Base-by-base conservation (phyloP, 2,329 filamentous ascomycete species). In the Fusarium sp. region DNA sequence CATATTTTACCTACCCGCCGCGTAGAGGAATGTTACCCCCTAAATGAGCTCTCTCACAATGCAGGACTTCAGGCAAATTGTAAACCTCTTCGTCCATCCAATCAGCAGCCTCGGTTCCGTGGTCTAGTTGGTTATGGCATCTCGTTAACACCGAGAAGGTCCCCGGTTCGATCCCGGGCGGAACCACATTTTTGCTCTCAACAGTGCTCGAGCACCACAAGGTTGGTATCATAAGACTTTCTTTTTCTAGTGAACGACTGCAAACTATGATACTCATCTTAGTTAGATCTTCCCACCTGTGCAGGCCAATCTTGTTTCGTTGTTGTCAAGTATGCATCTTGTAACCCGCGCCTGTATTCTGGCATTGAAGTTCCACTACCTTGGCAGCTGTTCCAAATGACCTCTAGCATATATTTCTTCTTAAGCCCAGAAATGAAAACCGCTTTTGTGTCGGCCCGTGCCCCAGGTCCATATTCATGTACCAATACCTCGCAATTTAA, bases 51-150 rank as follows among this genome's bases (percentile, higher is more conserved):
- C 37, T 23, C 6, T 7, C 3, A 14, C 20, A 7, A 3, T 23
- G 20, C 41, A 45, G 1, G 7, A 2, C 18, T 52, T 52, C 10
- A 7, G 1, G 9, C 16, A 30, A 32, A 52, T 2, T 13, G 1
- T 2, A 13, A 11, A 5, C 1, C 2, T 2, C 3, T 5, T 5
- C 18, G 8, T 10, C 11, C 11, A n/a, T 20, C 48, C 48, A 52
- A 52, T 32, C 18, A 52, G 48, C 18, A 52, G 18, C 48, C 18
- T 52, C 25, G 48, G 48, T 52, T 52, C 48, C 48, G 48, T 52
- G 48, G 48, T 52, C 48, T 52, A 52, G 48, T 52, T 52, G 48
- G 48, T 52, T 52, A 52, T 52, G 48, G 48, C 48, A 52, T 52
- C 48, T 52, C 48, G 48, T 52, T 52, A 52, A 52, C 48, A 52